Evolutionary conservation across 768 basidiomycete species (phyloP).

Genomic region (Amanita phalloides): DNA sequence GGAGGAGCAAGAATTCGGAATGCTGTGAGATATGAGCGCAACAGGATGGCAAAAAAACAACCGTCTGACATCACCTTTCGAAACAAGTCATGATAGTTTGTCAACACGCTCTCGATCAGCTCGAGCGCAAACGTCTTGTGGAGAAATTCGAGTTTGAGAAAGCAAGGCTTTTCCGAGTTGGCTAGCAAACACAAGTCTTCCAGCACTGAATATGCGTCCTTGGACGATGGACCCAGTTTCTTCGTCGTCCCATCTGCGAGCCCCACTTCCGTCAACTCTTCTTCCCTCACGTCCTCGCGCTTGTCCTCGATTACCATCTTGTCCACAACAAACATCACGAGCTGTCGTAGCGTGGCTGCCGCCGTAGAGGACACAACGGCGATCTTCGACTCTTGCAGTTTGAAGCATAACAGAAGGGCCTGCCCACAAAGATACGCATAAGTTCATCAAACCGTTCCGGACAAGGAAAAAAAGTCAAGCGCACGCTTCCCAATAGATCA

Average conservation of each 20-base stretch:
- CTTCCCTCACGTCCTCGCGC: constrained; percentile 22
- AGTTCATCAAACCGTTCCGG: background rate
- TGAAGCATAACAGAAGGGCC: constrained; percentile 92
- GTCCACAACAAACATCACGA: constrained; percentile 97
- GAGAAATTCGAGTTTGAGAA: constrained; percentile 72
- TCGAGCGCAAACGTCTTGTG: constrained; percentile 96
- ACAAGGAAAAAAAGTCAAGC: constrained; percentile 15
- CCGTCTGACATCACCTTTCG: constrained; percentile 40
- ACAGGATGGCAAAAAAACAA: background rate
- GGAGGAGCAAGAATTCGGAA: constrained; percentile 71
- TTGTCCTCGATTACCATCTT: constrained; percentile 79
- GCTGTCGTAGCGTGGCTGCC: constrained; percentile 88
- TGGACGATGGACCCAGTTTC: constrained; percentile 59
- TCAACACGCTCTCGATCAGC: constrained; percentile 91
- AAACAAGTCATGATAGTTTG: constrained; percentile 84
- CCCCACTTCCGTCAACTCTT: constrained; percentile 27
- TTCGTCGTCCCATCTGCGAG: constrained; percentile 64
- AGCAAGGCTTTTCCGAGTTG: constrained; percentile 68
- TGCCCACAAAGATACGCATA: constrained; percentile 18
- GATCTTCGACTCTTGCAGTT: constrained; percentile 88
- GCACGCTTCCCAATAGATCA: constrained; percentile 67
- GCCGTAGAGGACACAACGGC: constrained; percentile 96
- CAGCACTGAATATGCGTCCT: constrained; percentile 82
- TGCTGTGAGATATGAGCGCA: constrained; percentile 37
- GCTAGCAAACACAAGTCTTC: constrained; percentile 89